Evolutionary conservation across 2,329 filamentous ascomycete species (phyloP).

Genomic region (Ceratocystis harringtonii): DNA sequence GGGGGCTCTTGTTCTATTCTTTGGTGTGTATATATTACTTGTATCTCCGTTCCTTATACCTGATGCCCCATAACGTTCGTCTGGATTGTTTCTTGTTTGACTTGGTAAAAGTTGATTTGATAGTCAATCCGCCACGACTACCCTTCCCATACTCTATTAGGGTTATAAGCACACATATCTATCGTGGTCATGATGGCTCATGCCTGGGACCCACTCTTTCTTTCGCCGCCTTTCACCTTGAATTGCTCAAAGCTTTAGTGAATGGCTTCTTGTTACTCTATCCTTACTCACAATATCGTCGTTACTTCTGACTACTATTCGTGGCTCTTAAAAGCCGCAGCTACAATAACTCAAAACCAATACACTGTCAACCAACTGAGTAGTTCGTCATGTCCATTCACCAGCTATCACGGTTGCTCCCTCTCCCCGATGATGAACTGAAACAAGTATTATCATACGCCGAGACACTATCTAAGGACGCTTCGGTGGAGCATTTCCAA

Average conservation of each 20-base stretch:
- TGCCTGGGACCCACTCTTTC: not conserved
- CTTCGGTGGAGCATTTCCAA: slow-evolving; percentile 70
- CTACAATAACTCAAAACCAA: not conserved
- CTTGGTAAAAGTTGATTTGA: not conserved
- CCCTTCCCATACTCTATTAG: not conserved
- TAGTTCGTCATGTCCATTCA: slow-evolving; percentile 35
- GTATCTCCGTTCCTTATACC: not conserved
- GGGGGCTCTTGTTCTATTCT: not conserved
- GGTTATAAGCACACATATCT: not conserved
- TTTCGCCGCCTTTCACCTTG: not conserved
- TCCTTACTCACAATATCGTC: not conserved
- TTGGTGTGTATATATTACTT: not conserved
- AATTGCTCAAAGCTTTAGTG: not conserved
- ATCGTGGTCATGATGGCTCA: slow-evolving; percentile 12
- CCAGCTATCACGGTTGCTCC: slow-evolving; percentile 65
- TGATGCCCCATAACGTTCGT: not conserved
- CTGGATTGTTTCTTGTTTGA: not conserved
- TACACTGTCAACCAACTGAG: not conserved
- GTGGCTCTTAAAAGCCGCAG: not conserved
- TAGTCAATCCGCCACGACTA: not conserved
- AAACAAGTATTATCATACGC: slow-evolving; percentile 75
- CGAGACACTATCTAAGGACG: slow-evolving; percentile 56
- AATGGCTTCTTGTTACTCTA: not conserved
- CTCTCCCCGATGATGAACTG: slow-evolving; percentile 71
- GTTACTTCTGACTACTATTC: not conserved